Evolutionary conservation across 805 yeast species (phyloP).

Genomic region (Yamadazyma takamatsuzukensis): DNA sequence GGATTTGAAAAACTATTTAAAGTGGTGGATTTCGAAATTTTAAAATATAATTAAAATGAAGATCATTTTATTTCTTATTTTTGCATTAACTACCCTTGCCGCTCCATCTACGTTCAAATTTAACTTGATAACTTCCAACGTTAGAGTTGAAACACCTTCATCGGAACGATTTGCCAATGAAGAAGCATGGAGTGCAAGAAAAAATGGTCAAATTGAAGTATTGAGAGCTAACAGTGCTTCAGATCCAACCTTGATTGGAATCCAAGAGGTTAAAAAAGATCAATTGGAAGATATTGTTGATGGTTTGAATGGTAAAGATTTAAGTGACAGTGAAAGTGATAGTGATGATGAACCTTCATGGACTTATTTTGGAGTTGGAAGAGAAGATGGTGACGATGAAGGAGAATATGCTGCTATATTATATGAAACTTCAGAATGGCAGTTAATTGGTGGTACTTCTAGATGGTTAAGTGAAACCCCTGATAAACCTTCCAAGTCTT

Average conservation of each 20-base stretch:
- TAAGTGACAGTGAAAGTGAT: too few species aligned
- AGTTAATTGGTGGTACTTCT: slow-evolving; percentile 33
- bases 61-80: too few species aligned
- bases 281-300: slow-evolving; percentile 32
- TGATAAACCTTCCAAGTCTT: slow-evolving; percentile 39
- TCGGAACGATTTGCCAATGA: slow-evolving; percentile 31
- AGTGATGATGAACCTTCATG: slow-evolving; percentile 35
- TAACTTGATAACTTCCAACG: slow-evolving; percentile 22
- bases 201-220: slow-evolving; percentile 26
- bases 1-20: too few species aligned
- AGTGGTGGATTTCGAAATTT: too few species aligned
- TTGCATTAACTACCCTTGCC: slow-evolving; percentile 5
- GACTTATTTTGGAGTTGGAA: slow-evolving; percentile 40
- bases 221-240: slow-evolving; percentile 5
- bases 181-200: slow-evolving; percentile 42
- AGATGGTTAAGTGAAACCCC: slow-evolving; percentile 54
- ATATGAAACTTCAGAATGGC: slow-evolving; percentile 32
- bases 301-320: slow-evolving; percentile 35
- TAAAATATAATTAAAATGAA: too few species aligned
- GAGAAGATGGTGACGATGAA: slow-evolving; percentile 44
- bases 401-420: slow-evolving; percentile 52
- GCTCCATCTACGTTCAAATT: slow-evolving; percentile 7
- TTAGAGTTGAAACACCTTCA: slow-evolving; percentile 38
- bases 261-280: slow-evolving; percentile 34
- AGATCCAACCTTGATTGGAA: slow-evolving; percentile 31